Evolutionary conservation across 164 flowering plant genomes (phyloP).

Genomic region (grape (Vitis vinifera)): DNA sequence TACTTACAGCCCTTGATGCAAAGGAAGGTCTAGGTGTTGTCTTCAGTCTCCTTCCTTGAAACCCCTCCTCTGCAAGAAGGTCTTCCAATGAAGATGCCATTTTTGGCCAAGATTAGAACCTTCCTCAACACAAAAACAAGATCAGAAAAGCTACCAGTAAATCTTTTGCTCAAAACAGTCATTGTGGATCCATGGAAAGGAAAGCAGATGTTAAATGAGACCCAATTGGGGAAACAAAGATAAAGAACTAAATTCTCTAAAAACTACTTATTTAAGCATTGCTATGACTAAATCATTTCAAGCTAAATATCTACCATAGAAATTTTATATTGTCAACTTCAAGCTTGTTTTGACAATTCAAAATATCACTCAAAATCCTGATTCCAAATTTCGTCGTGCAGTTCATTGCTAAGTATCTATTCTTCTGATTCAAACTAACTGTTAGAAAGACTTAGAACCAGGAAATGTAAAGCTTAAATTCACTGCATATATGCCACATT

Average conservation of each 20-base stretch:
- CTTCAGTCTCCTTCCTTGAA: constrained; percentile 39
- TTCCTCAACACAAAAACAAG: not conserved
- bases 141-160: not conserved
- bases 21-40: constrained; percentile 33
- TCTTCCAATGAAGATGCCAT: constrained; percentile 72
- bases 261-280: not conserved
- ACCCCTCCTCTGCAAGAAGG: constrained; percentile 71
- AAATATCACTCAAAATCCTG: no score
- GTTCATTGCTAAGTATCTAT: no score
- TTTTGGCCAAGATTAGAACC: not conserved
- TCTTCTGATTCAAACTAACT: no score
- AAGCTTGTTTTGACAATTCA: no score
- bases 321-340: no score
- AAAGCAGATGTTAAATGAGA: not conserved
- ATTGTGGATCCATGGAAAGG: not conserved
- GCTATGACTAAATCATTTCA: not conserved
- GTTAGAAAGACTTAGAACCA: no score
- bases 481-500: no score
- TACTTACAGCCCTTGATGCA: constrained; percentile 20
- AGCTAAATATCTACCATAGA: no score
- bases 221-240: not conserved
- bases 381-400: no score
- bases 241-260: not conserved
- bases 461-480: no score
- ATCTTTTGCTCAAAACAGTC: no score